These are phyloP conservation scores for Saksenaea vasiformis DNA, from an alignment of 371 early-diverging fungal genomes.

Conservation along the genomic window DNA sequence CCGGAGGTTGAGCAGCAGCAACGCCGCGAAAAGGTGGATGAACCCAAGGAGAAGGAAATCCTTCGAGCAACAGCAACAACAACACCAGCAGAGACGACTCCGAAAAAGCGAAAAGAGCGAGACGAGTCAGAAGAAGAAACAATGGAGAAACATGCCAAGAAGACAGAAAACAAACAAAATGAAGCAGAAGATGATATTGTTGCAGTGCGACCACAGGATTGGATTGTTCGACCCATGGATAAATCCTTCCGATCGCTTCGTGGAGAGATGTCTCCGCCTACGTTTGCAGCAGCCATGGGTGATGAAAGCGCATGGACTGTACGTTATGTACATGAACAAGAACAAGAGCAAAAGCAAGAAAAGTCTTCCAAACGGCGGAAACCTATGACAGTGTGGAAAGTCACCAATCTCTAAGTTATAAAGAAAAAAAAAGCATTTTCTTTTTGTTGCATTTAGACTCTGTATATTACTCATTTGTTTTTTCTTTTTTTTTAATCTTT, in stretches of 20 bases:
- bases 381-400: background rate
- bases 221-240: constrained; percentile 20
- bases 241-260: constrained; percentile 29
- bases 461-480: no score
- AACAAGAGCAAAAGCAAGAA: background rate
- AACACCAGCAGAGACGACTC: background rate
- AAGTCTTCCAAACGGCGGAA: background rate
- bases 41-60: background rate
- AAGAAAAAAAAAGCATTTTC: no score
- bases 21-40: background rate
- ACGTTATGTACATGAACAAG: background rate
- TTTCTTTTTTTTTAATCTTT: no score
- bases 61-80: background rate
- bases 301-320: constrained; percentile 25
- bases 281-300: constrained; percentile 29
- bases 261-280: constrained; percentile 38
- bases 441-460: no score
- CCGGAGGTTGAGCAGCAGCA: background rate
- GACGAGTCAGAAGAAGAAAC: background rate
- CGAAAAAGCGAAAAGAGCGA: constrained; percentile 5
- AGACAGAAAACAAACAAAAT: background rate
- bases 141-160: background rate
- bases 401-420: background rate
- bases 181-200: background rate
- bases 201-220: constrained; percentile 16